Conservation (phyloP, 164 flowering plant species). For the Litsea cubeba region DNA sequence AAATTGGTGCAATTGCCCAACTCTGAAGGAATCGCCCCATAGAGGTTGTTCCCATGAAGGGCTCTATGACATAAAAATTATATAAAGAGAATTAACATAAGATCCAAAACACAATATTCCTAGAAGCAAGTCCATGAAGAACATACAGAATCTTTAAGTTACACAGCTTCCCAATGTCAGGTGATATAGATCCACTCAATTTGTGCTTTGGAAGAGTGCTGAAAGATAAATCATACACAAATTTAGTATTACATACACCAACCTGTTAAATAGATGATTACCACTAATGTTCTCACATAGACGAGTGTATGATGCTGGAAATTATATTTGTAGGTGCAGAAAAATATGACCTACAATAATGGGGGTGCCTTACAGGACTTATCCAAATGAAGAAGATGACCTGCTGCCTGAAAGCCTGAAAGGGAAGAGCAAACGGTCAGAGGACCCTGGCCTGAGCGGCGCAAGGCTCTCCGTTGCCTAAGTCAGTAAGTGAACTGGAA, state of each 20-base stretch:
- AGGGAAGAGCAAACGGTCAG: no score
- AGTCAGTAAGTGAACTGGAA: no score
- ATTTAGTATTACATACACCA: background rate
- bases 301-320: no score
- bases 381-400: no score
- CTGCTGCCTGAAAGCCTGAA: no score
- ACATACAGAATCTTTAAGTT: slow-evolving; percentile 71
- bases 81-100: slow-evolving; percentile 14
- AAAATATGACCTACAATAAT: no score
- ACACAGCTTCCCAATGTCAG: slow-evolving; percentile 87
- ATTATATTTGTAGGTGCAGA: no score
- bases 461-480: no score
- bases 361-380: no score
- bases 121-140: slow-evolving; percentile 4
- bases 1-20: slow-evolving; percentile 80
- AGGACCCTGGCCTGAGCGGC: no score
- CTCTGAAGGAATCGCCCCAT: slow-evolving; percentile 76
- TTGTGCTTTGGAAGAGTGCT: slow-evolving; percentile 74
- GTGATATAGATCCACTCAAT: slow-evolving; percentile 79
- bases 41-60: slow-evolving; percentile 76
- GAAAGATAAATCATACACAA: slow-evolving; percentile 12
- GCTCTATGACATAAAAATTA: slow-evolving; percentile 36
- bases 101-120: background rate
- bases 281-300: no score
- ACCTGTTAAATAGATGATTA: no score